A percentile compares a stretch with the other conserved stretches of the same genome.
phyloP scores from a whole-genome alignment of 1,284 basidiomycete species.

The Pascua sp. region DNA sequence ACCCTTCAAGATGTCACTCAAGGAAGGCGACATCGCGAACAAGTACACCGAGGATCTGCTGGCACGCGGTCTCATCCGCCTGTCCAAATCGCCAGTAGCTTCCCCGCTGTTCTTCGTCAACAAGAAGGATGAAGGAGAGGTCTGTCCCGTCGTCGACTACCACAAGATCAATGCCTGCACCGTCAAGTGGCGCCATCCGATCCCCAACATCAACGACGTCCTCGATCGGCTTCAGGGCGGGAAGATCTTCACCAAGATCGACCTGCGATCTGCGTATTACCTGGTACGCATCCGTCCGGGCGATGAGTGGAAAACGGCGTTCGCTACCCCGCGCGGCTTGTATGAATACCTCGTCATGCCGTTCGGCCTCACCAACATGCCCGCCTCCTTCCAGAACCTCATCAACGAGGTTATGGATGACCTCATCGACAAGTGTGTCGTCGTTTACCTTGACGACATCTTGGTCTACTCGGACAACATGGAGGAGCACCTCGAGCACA shows the following conservation, averaged over 20 bases:
- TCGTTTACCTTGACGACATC: conserved; percentile 50
- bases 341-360: conserved; percentile 51
- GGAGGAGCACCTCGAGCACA: conserved; percentile 40
- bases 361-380: conserved; percentile 51
- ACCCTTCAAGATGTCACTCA: background rate
- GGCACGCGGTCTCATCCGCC: conserved; percentile 10
- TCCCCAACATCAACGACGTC: conserved; percentile 26
- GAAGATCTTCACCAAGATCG: conserved; percentile 39
- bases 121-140: conserved; percentile 51
- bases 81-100: background rate
- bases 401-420: conserved; percentile 34
- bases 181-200: conserved; percentile 42
- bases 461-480: conserved; percentile 50
- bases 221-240: conserved; percentile 39
- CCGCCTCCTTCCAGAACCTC: conserved; percentile 44
- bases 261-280: conserved; percentile 39
- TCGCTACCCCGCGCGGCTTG: conserved; percentile 40
- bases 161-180: conserved; percentile 51
- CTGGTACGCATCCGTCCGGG: conserved; percentile 33
- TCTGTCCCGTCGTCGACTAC: conserved; percentile 53
- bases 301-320: conserved; percentile 48
- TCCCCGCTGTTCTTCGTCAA: conserved; percentile 48
- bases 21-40: too few species aligned
- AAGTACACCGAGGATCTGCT: conserved; percentile 50
- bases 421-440: conserved; percentile 29